Base-by-base conservation (phyloP, 2,329 filamentous ascomycete species). In the Aureobasidium musti region DNA sequence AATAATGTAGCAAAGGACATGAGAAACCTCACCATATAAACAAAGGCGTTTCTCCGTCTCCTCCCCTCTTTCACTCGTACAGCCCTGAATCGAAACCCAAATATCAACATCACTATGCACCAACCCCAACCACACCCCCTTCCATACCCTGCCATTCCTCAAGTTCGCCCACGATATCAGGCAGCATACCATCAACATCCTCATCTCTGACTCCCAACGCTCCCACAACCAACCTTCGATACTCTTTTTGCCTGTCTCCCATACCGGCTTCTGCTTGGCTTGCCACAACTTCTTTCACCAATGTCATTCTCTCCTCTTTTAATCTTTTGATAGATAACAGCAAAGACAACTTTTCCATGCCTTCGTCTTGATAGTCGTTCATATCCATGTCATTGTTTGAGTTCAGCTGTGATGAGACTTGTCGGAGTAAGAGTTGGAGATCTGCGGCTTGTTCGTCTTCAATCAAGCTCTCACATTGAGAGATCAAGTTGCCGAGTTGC, bases 181-280 rank as follows among this genome's bases (percentile, higher is more conserved):
- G 80, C 71, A 83, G 69, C 79, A 83, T 87, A 52, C 82, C 81
- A 74, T 92, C 89, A 41, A 92, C 83, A 69, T 86, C 88, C 70
- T 90, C 87, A 67, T 90, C 88, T 70, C 86, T 83, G 19, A 87
- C 83, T 30, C 88, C 88, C 33, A 92, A 80, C 67, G 90, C 91
- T 68, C 85, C 84, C 67, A 85, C 86, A 37, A 92, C 85, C 35
- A 92, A 81, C 65, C 84, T 84, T 68, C 89, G 84, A 76, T 93
- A 94, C 75, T 88, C 87, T 71, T 88, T 88, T 70, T 90, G 90
- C 74, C 88, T 87, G 75, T 91, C 89, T 41, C 88, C 87, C 43
- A 89, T 87, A 49, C 90, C 90, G 13, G 90, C 87, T 69, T 87
- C 83, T 52, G 85, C 86, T 53, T 91, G 80, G 14, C 88, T 88